Conservation (phyloP, 345 rosid species). For the Mangifera indica region DNA sequence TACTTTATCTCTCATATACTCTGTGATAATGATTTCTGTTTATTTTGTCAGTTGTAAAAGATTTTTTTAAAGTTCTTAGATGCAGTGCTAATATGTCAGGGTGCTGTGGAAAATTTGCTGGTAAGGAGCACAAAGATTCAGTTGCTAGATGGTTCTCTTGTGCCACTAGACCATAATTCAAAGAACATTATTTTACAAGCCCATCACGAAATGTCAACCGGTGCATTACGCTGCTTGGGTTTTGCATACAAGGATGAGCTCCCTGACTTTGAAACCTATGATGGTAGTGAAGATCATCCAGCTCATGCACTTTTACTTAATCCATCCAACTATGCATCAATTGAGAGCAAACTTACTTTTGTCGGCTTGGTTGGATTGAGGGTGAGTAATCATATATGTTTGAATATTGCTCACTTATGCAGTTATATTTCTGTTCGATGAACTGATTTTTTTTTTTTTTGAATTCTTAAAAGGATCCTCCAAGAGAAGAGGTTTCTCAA, state of each 20-base stretch:
- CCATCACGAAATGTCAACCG: slow-evolving; percentile 57
- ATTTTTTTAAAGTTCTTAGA: background rate
- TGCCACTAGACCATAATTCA: slow-evolving; percentile 41
- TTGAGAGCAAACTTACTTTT: slow-evolving; percentile 60
- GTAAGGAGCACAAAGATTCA: slow-evolving; percentile 64
- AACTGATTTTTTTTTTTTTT: background rate
- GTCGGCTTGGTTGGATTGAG: slow-evolving; percentile 64
- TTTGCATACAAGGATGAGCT: slow-evolving; percentile 64
- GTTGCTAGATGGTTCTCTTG: slow-evolving; percentile 66
- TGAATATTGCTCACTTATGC: background rate
- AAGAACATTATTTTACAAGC: slow-evolving; percentile 39
- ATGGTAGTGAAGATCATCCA: slow-evolving; percentile 64
- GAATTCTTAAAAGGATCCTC: slow-evolving; percentile 55
- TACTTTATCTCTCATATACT: background rate
- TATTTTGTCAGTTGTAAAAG: background rate
- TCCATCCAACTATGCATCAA: slow-evolving; percentile 53
- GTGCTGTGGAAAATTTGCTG: slow-evolving; percentile 70
- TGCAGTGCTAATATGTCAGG: slow-evolving; percentile 41
- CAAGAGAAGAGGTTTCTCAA: slow-evolving; percentile 60
- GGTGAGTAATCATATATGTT: slow-evolving; percentile 35
- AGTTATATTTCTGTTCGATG: slow-evolving; percentile 8
- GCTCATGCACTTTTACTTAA: slow-evolving; percentile 58
- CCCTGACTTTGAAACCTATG: slow-evolving; percentile 55
- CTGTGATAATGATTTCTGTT: background rate
- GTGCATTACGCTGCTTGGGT: slow-evolving; percentile 64